A percentile compares a stretch with the other conserved stretches of the same genome.
Evolutionary conservation across 768 basidiomycete species (phyloP).

Genomic region (Neoboletus magnificus): DNA sequence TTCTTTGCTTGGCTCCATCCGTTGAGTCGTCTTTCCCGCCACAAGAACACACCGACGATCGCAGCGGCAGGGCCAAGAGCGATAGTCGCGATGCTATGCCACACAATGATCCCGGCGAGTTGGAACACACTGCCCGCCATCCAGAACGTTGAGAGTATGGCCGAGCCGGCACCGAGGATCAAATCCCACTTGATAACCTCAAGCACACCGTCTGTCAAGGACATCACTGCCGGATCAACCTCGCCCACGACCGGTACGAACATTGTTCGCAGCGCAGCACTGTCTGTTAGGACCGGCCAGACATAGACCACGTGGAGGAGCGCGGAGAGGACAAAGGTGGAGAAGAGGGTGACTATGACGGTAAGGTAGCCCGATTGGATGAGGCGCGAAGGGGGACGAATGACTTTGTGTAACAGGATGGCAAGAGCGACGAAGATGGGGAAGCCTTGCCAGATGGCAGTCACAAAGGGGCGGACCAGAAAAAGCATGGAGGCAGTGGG

Average conservation of each 20-base stretch:
- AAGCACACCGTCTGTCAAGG: slow-evolving; percentile 18
- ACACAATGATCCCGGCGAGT: slow-evolving; percentile 35
- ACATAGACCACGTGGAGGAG: slow-evolving; percentile 27
- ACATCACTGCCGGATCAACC: background rate
- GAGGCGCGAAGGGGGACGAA: slow-evolving; percentile 30
- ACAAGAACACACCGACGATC: slow-evolving; percentile 44
- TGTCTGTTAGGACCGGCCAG: slow-evolving; percentile 4
- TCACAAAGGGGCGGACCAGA: slow-evolving; percentile 41
- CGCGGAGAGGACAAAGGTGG: slow-evolving; percentile 21
- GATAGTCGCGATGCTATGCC: slow-evolving; percentile 42
- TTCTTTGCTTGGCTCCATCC: background rate
- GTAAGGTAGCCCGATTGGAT: slow-evolving; percentile 21
- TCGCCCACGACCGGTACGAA: slow-evolving; percentile 1
- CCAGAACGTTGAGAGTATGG: slow-evolving; percentile 48
- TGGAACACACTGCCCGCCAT: slow-evolving; percentile 37
- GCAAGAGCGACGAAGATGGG: slow-evolving; percentile 48
- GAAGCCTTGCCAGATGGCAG: slow-evolving; percentile 54
- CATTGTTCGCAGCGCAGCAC: background rate
- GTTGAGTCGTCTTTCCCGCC: slow-evolving; percentile 43
- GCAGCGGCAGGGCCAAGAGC: slow-evolving; percentile 52
- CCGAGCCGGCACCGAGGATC: slow-evolving; percentile 37
- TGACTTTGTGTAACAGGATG: slow-evolving; percentile 35
- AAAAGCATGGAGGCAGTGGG: slow-evolving; percentile 46
- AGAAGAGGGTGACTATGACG: slow-evolving; percentile 13
- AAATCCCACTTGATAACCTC: slow-evolving; percentile 54